Evolutionary conservation across 2,329 filamentous ascomycete genomes (phyloP).

Genomic region (Bipolaris bicolor): DNA sequence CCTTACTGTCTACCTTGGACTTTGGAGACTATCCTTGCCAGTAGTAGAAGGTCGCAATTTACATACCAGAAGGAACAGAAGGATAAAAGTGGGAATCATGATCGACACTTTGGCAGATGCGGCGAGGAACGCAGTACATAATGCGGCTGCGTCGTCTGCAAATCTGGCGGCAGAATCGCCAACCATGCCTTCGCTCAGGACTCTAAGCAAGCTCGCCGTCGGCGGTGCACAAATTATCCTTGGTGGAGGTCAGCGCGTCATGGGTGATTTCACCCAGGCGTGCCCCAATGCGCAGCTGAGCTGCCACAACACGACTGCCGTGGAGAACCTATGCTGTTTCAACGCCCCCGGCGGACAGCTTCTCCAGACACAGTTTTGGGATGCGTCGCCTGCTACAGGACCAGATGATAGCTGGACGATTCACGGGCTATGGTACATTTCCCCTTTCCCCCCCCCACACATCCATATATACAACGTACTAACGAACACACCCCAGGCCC

Average conservation of each 20-base stretch:
- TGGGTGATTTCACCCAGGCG: slow-evolving; percentile 30
- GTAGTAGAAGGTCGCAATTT: slow-evolving; percentile 7
- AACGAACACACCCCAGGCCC: slow-evolving; percentile 43
- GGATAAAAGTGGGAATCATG: slow-evolving; percentile 20
- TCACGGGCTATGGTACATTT: slow-evolving; percentile 67
- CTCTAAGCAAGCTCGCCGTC: slow-evolving; percentile 46
- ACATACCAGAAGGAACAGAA: not conserved
- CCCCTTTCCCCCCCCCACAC: too few species aligned
- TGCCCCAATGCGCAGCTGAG: slow-evolving; percentile 58
- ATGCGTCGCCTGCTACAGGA: slow-evolving; percentile 68
- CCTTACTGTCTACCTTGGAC: not conserved
- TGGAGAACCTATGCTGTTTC: slow-evolving; percentile 75
- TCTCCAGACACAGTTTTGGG: slow-evolving; percentile 80
- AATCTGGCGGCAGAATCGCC: slow-evolving; percentile 27
- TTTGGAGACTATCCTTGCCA: not conserved
- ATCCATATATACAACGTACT: too few species aligned
- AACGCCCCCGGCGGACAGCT: slow-evolving; percentile 74
- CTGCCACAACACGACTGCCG: slow-evolving; percentile 67
- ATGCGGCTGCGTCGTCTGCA: slow-evolving; percentile 24
- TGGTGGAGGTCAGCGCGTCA: slow-evolving; percentile 33
- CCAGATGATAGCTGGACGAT: slow-evolving; percentile 75
- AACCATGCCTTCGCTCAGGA: slow-evolving; percentile 44
- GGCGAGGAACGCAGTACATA: slow-evolving; percentile 35
- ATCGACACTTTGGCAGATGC: slow-evolving; percentile 29
- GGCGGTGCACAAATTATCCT: slow-evolving; percentile 44